Conservation (phyloP, 495 filamentous ascomycete species). For the Letharia columbiana region DNA sequence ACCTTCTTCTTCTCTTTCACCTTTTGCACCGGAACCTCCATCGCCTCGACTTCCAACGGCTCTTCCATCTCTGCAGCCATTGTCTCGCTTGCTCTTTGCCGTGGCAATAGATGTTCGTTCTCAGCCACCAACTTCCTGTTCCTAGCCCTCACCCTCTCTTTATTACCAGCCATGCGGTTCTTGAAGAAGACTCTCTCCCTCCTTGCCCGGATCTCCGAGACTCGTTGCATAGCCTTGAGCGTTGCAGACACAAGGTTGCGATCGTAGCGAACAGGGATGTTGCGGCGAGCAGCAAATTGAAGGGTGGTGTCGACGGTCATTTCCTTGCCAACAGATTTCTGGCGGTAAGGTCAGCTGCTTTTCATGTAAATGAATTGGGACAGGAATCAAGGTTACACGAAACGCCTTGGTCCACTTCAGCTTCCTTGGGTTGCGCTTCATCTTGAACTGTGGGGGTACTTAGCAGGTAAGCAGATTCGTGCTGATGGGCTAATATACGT, state of each 20-base stretch:
- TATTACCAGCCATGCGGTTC: slow-evolving; percentile 82
- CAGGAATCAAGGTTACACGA: slow-evolving; percentile 17
- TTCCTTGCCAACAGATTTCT: slow-evolving; percentile 74
- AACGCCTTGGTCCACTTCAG: slow-evolving; percentile 75
- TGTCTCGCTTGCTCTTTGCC: slow-evolving; percentile 48
- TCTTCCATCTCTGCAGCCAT: slow-evolving; percentile 43
- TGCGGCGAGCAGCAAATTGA: slow-evolving; percentile 82
- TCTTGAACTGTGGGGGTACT: slow-evolving; percentile 59
- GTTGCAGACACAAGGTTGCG: slow-evolving; percentile 80
- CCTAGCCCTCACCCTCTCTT: slow-evolving; percentile 61
- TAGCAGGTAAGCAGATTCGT: not conserved
- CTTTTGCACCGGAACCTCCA: slow-evolving; percentile 26
- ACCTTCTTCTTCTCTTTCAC: slow-evolving; percentile 41
- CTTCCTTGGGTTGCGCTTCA: slow-evolving; percentile 83
- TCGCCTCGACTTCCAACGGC: slow-evolving; percentile 16
- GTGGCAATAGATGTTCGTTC: slow-evolving; percentile 80
- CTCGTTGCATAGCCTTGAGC: slow-evolving; percentile 82
- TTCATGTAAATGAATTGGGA: not conserved
- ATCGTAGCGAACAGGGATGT: slow-evolving; percentile 92
- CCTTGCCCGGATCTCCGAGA: slow-evolving; percentile 73
- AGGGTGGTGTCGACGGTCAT: slow-evolving; percentile 93
- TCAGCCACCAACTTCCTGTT: slow-evolving; percentile 82
- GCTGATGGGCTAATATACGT: slow-evolving; percentile 34
- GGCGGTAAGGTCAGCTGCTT: slow-evolving; percentile 35
- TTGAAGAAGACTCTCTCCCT: slow-evolving; percentile 88